A percentile compares a stretch with the other conserved stretches of the same genome.
These are phyloP conservation scores for Cladophialophora carrionii DNA, from an alignment of 2,329 filamentous ascomycete species.

Conservation along the genomic window DNA sequence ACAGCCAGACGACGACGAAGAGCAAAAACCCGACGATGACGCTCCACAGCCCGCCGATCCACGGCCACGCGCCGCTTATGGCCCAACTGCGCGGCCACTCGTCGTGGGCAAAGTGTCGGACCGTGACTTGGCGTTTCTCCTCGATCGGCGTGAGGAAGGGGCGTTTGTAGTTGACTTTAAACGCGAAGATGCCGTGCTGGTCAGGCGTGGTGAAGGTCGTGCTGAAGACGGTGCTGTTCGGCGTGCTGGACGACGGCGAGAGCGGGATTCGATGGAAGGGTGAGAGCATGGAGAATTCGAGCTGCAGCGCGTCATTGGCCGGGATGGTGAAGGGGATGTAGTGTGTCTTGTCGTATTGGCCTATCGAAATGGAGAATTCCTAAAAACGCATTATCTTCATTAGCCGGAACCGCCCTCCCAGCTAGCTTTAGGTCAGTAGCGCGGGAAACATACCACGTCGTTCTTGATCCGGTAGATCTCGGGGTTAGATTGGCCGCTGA, in stretches of 20 bases:
- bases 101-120: constrained; percentile 95
- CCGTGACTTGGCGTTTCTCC: constrained; percentile 92
- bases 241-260: constrained; percentile 58
- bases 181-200: constrained; percentile 99
- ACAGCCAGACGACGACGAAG: constrained; percentile 90
- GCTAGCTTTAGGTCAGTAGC: not conserved
- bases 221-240: constrained; percentile 72
- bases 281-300: constrained; percentile 98
- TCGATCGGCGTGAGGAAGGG: constrained; percentile 87
- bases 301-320: constrained; percentile 74
- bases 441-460: constrained; percentile 74
- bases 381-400: constrained; percentile 45
- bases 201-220: constrained; percentile 82
- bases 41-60: constrained; percentile 83
- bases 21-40: constrained; percentile 82
- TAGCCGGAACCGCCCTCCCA: not conserved
- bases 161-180: constrained; percentile 94
- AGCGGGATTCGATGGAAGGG: constrained; percentile 91
- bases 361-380: constrained; percentile 86
- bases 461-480: constrained; percentile 94
- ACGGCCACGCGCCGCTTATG: constrained; percentile 91
- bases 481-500: constrained; percentile 65
- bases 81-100: constrained; percentile 90
- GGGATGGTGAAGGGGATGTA: constrained; percentile 75
- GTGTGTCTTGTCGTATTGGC: constrained; percentile 76